Percentiles rank a stretch among this genome's conserved stretches.
Conservation (phyloP, 164 flowering plant species). For the Houttuynia cordata region DNA sequence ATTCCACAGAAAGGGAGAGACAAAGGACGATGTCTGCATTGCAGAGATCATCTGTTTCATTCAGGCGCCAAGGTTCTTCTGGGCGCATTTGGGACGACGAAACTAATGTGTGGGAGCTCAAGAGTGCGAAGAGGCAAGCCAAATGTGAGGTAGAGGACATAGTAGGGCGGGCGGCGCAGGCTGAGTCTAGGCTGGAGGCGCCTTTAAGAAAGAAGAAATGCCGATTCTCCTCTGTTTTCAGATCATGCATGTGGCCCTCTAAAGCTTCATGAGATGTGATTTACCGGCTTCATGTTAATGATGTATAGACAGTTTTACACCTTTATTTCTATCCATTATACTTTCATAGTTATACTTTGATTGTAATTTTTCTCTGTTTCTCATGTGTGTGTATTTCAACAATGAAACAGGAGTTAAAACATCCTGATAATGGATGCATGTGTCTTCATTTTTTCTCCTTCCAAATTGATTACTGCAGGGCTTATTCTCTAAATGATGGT, state of each 20-base stretch:
- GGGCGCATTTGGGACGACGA: constrained; percentile 73
- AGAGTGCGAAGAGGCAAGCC: constrained; percentile 5
- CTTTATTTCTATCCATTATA: no score
- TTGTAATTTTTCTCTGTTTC: no score
- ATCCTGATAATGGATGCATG: no score
- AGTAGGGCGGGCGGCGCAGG: background rate
- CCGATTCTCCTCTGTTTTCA: background rate
- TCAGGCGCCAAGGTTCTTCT: constrained; percentile 73
- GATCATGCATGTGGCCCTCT: background rate
- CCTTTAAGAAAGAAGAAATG: background rate
- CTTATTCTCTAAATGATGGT: no score
- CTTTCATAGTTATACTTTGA: no score
- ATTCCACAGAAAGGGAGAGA: no score
- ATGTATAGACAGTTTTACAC: background rate
- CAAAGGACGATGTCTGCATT: constrained; percentile 28
- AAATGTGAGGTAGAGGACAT: background rate
- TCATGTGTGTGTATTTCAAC: no score
- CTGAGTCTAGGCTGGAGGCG: background rate
- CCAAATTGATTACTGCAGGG: no score
- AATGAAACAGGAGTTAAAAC: no score
- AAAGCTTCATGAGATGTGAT: background rate
- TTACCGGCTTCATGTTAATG: no score
- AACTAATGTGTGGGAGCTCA: constrained; percentile 14
- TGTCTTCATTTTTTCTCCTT: no score
- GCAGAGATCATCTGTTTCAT: constrained; percentile 56